Evolutionary conservation across 2,329 filamentous ascomycete species (phyloP).

Genomic region (Fusarium sp.): DNA sequence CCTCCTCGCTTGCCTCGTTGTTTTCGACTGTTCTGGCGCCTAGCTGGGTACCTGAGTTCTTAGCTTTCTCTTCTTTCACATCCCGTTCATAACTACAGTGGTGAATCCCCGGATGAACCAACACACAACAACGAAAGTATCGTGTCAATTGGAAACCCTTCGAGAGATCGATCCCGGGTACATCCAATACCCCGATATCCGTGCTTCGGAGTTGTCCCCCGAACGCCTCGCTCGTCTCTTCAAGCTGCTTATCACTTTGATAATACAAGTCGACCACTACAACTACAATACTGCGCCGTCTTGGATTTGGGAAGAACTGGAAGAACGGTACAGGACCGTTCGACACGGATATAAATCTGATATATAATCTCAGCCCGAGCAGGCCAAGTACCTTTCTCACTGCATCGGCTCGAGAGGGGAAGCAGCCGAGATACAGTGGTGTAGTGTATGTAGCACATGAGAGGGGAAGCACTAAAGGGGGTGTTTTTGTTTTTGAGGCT

Average conservation of each 20-base stretch:
- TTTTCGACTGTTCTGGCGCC: slow-evolving; percentile 9
- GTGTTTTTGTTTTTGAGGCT: slow-evolving; percentile 40
- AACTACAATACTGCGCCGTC: slow-evolving; percentile 3
- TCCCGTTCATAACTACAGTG: slow-evolving; percentile 2
- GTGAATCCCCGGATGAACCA: neutral
- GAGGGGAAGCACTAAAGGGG: slow-evolving; percentile 44
- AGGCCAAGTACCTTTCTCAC: slow-evolving; percentile 3
- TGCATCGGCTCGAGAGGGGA: slow-evolving; percentile 33
- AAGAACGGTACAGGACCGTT: slow-evolving; percentile 4
- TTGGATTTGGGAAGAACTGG: slow-evolving; percentile 1
- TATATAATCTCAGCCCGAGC: neutral
- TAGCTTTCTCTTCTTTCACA: slow-evolving; percentile 26
- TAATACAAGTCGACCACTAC: slow-evolving; percentile 16
- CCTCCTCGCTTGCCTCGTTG: slow-evolving; percentile 26
- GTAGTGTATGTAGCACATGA: slow-evolving; percentile 30
- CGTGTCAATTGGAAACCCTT: neutral
- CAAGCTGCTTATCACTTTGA: slow-evolving; percentile 8
- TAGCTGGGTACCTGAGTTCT: slow-evolving; percentile 17
- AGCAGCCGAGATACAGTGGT: slow-evolving; percentile 32
- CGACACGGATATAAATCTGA: neutral
- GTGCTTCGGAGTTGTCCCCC: slow-evolving; percentile 29
- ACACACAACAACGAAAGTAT: neutral
- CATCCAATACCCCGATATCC: neutral
- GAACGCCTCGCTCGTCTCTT: slow-evolving; percentile 13
- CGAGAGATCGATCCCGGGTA: neutral